These are phyloP conservation scores for sorghum (Sorghum bicolor) DNA, from an alignment of 176 grass and related monocot species.

Conservation along the genomic window Sorghum_bicolor_NCBIv3 NC_012879.2:6871001-6871500, in stretches of 20 bases:
- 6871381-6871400: too few species aligned
- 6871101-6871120: conserved; percentile 24
- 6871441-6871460: too few species aligned
- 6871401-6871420: too few species aligned
- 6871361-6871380: too few species aligned
- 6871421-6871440: too few species aligned
- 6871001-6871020: conserved; percentile 85
- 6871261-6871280: background rate
- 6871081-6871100: background rate
- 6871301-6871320: too few species aligned
- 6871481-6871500: too few species aligned
- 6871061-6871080: background rate
- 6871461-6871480: too few species aligned
- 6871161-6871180: conserved; percentile 87
- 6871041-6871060: background rate
- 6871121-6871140: conserved; percentile 90
- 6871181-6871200: conserved; percentile 92
- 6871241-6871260: background rate
- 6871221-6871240: conserved; percentile 53
- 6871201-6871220: conserved; percentile 87
- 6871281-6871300: too few species aligned
- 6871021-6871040: background rate
- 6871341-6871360: too few species aligned
- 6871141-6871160: conserved; percentile 97
- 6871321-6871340: too few species aligned